Evolutionary conservation across 2,329 filamentous ascomycete genomes (phyloP), one percentile per base, ranked within the genome.

Genomic region (Orbilia blumenaviensis): DNA sequence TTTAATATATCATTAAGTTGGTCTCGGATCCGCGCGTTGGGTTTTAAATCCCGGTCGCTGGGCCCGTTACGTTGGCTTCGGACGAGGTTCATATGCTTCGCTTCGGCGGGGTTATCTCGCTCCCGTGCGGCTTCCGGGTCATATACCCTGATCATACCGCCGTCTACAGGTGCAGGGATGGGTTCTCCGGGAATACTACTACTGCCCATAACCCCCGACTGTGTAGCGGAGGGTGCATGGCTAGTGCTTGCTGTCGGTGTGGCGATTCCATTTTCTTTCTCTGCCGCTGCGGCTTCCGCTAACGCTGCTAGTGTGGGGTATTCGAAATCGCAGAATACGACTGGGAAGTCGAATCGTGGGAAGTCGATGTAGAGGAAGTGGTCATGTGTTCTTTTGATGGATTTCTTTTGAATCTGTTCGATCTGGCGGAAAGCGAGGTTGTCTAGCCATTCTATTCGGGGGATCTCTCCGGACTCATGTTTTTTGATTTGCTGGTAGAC

Each of bases 381-480:
- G 7, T 89, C 89, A 61, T 89, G 87, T 34, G 79, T 79, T n/a
- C 77, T 60, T 67, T 80, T 79, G 3, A 66, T 73, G 32, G 54
- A 61, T 80, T 86, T 84, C 25, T 84, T 84, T 78, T 88, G 86
- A 25, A 86, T 84, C 83, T 92, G 95, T 84, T 97, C 94, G 74
- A 96, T 90, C 61, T 91, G 91, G 42, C 94, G 90, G 82, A 96
- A 99, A 1, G 97, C 94, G 80, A 98, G 87, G 81, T 95, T 92
- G 82, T 99, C 95, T 46, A 99, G 87, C 96, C 95, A 99, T 80
- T 96, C 92, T 54, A 97, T 91, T 14, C 93, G 89, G 0, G 92
- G 90, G 25, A 99, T 94, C 82, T 99, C 95, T 16, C 93, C 94
- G 91, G 97, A 96, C 82, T 99, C 96, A 81, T 98, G 95, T 83